Conservation (phyloP, 2,329 filamentous ascomycete genomes). For the Sordariomycetes sp. region DNA sequence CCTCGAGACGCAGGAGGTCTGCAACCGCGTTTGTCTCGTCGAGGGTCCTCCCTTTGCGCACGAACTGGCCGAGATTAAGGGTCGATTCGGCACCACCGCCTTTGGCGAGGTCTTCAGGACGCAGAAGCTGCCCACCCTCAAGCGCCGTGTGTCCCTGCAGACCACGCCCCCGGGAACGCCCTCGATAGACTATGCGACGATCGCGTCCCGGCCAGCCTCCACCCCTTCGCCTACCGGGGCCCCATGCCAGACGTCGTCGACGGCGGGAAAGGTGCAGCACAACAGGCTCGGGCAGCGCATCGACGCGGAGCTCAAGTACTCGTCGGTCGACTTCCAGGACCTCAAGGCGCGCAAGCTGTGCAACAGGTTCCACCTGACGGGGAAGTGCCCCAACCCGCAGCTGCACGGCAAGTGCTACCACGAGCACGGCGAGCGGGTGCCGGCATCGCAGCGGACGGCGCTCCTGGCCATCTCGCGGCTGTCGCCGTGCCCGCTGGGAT, state of each 20-base stretch:
- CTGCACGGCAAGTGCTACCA: conserved; percentile 13
- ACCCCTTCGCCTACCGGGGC: background rate
- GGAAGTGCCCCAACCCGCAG: conserved; percentile 8
- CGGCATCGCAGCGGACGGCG: conserved; percentile 11
- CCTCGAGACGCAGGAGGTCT: conserved; percentile 11
- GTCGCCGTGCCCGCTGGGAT: conserved; percentile 14
- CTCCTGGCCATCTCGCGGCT: conserved; percentile 18
- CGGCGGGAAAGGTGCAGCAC: conserved; percentile 6
- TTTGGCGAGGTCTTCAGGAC: conserved; percentile 14
- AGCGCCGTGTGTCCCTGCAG: conserved; percentile 9
- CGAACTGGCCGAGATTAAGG: conserved; percentile 20
- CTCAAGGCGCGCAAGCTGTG: conserved; percentile 19
- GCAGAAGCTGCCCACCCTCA: conserved; percentile 13
- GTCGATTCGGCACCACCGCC: conserved; percentile 14
- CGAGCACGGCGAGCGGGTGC: conserved; percentile 14
- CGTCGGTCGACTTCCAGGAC: conserved; percentile 9
- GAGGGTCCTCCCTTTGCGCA: conserved; percentile 25
- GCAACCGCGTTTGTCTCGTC: conserved; percentile 22
- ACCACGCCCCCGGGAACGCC: conserved; percentile 10
- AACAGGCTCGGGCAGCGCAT: conserved; percentile 17
- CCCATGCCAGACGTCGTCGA: background rate
- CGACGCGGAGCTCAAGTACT: conserved; percentile 13
- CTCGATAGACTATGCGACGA: conserved; percentile 10
- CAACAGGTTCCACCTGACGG: conserved; percentile 20
- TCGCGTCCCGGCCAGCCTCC: conserved; percentile 5